phyloP scores from a whole-genome alignment of 805 yeast species.

The Metschnikowia proteae region DNA sequence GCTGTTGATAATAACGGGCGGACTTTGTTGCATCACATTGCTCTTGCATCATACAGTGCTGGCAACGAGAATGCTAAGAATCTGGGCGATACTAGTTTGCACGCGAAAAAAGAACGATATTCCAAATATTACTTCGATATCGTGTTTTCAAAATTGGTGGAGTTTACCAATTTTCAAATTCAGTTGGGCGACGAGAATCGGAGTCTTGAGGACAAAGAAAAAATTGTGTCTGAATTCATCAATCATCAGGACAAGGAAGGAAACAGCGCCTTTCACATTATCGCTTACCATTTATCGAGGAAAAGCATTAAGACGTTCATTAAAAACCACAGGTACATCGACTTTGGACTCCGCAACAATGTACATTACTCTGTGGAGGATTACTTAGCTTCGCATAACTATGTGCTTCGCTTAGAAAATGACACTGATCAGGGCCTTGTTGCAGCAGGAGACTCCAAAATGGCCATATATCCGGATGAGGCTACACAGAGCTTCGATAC shows the following conservation, averaged over 20 bases:
- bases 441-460: slow-evolving; percentile 8
- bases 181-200: slow-evolving; percentile 15
- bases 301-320: slow-evolving; percentile 25
- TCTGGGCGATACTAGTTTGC: slow-evolving; percentile 1
- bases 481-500: slow-evolving; percentile 33
- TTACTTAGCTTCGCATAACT: slow-evolving; percentile 28
- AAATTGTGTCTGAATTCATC: slow-evolving; percentile 47
- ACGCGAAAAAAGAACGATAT: slow-evolving; percentile 33
- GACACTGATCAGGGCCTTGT: slow-evolving; percentile 6
- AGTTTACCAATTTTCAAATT: slow-evolving; percentile 23
- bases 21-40: slow-evolving; percentile 42
- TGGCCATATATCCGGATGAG: slow-evolving; percentile 5
- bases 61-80: slow-evolving; percentile 5
- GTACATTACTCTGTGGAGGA: slow-evolving; percentile 26
- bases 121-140: slow-evolving; percentile 39
- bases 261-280: slow-evolving; percentile 90
- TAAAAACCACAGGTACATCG: slow-evolving; percentile 23
- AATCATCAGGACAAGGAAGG: slow-evolving; percentile 92
- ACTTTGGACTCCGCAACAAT: slow-evolving; percentile 23
- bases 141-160: slow-evolving; percentile 32
- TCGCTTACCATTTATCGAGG: slow-evolving; percentile 47
- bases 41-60: slow-evolving; percentile 18
- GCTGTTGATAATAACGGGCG: slow-evolving; percentile 37
- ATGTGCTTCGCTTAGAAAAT: slow-evolving; percentile 22
- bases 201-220: slow-evolving; percentile 20